Base-by-base conservation (phyloP, 352 stramenopile species). In the Blastocystis sp. region DNA sequence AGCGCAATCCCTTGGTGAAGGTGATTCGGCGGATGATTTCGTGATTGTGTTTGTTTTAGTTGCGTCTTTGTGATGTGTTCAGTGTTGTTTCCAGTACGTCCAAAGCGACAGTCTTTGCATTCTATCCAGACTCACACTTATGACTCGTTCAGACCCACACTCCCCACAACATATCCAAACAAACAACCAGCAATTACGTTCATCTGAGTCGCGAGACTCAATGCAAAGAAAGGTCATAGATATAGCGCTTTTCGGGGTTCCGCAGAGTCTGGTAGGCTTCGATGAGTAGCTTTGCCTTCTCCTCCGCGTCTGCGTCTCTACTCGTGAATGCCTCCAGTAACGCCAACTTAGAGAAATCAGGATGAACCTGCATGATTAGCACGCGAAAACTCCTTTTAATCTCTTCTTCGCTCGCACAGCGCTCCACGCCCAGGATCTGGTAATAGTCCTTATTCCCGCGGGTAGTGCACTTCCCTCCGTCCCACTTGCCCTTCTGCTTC, bases 331-430 rank as follows among this genome's bases (percentile, higher is more conserved):
- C 29, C 9, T 2, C 60, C 12, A 1, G 9, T 24, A 24, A 21
- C 39, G 10, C 63, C 10, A n/a, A 74, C 63, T 74, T n/a, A 10
- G 63, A 85, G 51, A 50, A 85, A 85, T 85, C 74, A 37, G 74
- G 74, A 69, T 85, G 74, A 33, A 85, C 74, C 74, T 85, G 74
- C 74, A 85, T 85, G 50, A 85, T 85, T n/a, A 85, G n/a, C 21
- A 85, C 74, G 45, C 74, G 74, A 35, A 85, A 85, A 45, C n/a
- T 85, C 59, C 74, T 51, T 55, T 85, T 85, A 35, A 85, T 85
- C 41, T 85, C 74, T 39, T 85, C 74, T 19, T 85, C 74, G 31
- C 74, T 85, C 24, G 74, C 74, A 85, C 60, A 85, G 4, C 74
- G 74, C 65, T 85, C 74, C 33, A 85, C 74, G n/a, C 74, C 74